Evolutionary conservation across 2,329 filamentous ascomycete species (phyloP).

Genomic region (Talaromyces rugulosus): DNA sequence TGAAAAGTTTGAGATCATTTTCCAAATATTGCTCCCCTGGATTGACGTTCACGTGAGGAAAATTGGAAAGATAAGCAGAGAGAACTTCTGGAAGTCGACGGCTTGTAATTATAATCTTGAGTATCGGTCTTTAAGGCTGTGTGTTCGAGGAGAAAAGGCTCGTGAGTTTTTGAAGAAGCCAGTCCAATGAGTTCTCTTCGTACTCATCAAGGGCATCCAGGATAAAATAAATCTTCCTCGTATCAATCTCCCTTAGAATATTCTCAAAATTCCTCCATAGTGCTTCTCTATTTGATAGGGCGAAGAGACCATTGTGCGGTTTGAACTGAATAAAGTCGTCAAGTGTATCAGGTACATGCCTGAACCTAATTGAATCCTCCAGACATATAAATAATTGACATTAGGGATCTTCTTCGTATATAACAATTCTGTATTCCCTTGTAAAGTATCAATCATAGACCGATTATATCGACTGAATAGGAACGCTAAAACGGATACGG

Average conservation of each 20-base stretch:
- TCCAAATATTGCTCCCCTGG: not conserved
- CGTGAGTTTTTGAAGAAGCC: not conserved
- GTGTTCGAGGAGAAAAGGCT: not conserved
- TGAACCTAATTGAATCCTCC: not conserved
- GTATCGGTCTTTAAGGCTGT: not conserved
- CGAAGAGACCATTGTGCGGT: not conserved
- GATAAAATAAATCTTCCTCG: not conserved
- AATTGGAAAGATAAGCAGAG: not conserved
- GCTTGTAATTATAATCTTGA: not conserved
- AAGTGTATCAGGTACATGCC: not conserved
- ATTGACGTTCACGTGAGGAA: not conserved
- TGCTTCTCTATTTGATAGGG: not conserved
- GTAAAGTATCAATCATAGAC: not conserved
- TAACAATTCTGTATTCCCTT: not conserved
- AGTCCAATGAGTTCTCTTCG: not conserved
- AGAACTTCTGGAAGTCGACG: not conserved
- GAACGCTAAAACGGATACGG: not conserved
- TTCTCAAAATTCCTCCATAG: not conserved
- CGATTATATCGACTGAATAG: not conserved
- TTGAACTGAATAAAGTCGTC: not conserved
- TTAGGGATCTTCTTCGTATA: not conserved
- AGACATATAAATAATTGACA: not conserved
- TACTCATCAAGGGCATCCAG: not conserved
- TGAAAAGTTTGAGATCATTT: not conserved
- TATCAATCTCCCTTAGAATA: not conserved